Conservation (phyloP, 169 alveolate species). For the Eimeria acervulina region DNA sequence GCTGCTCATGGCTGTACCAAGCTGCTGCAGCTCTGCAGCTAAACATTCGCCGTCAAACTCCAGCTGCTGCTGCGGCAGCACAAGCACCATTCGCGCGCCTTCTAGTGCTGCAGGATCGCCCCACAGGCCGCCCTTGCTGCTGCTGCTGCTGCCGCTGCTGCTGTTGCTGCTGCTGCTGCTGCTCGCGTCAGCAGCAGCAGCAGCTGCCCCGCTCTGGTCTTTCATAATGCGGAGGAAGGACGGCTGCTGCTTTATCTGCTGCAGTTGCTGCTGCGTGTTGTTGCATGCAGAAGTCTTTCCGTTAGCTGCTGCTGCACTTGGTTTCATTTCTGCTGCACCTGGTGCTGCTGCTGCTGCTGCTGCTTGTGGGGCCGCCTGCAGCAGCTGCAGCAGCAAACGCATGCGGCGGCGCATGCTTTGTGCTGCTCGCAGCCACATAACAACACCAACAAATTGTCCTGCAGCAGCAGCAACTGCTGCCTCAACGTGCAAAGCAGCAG, state of each 20-base stretch:
- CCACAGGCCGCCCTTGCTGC: slow-evolving; percentile 20
- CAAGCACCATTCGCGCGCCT: slow-evolving; percentile 15
- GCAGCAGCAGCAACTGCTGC: slow-evolving; percentile 35
- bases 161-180: slow-evolving; percentile 13
- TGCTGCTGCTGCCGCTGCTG: slow-evolving; percentile 57
- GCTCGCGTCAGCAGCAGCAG: neutral
- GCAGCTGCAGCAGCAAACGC: slow-evolving; percentile 49
- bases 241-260: neutral
- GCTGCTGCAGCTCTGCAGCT: slow-evolving; percentile 19
- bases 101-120: neutral
- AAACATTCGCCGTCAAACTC: neutral
- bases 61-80: slow-evolving; percentile 68
- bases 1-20: neutral
- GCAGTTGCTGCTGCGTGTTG: neutral
- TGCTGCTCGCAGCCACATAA: slow-evolving; percentile 4
- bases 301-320: neutral
- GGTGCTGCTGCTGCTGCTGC: slow-evolving; percentile 23
- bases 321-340: neutral
- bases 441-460: neutral
- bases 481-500: slow-evolving; percentile 2
- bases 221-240: neutral
- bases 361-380: slow-evolving; percentile 1
- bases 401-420: slow-evolving; percentile 46
- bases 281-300: neutral
- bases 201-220: neutral